These are phyloP conservation scores for Globisporangium echinulatum DNA, from an alignment of 352 stramenopile genomes.

Conservation along the genomic window DNA sequence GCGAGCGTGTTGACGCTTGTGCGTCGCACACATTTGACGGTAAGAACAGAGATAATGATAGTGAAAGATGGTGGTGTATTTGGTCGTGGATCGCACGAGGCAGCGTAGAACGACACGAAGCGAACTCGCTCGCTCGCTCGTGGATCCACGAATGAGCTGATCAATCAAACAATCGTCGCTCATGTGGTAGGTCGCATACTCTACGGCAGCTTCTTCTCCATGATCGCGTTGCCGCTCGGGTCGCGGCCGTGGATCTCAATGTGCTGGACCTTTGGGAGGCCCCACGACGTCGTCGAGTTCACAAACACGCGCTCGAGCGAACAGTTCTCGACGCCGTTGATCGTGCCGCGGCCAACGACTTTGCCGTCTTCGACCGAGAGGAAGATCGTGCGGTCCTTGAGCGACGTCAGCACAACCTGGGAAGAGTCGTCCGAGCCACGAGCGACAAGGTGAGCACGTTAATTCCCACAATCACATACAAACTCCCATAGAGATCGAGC, in stretches of 20 bases:
- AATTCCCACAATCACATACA: too few species aligned
- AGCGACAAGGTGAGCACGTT: too few species aligned
- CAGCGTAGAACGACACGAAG: too few species aligned
- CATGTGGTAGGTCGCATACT: neutral
- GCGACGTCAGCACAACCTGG: conserved; percentile 58
- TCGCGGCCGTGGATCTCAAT: conserved; percentile 86
- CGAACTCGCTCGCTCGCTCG: too few species aligned
- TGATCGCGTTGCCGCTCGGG: conserved; percentile 46
- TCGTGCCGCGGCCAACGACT: conserved; percentile 52
- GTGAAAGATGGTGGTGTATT: neutral
- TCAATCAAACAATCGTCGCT: too few species aligned
- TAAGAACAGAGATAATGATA: neutral
- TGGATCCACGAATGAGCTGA: too few species aligned
- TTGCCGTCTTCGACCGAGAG: conserved; percentile 76
- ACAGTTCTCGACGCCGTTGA: conserved; percentile 71
- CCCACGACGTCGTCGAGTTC: conserved; percentile 79
- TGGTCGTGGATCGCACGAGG: neutral
- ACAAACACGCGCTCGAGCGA: conserved; percentile 79
- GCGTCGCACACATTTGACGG: too few species aligned
- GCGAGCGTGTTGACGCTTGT: too few species aligned
- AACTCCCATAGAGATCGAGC: too few species aligned
- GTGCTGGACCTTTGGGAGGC: conserved; percentile 84
- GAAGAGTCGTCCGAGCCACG: too few species aligned
- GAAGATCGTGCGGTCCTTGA: conserved; percentile 78
- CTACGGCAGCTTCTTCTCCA: conserved; percentile 85